A percentile compares a stretch with the other conserved stretches of the same genome.
Evolutionary conservation across 1,139 yeast species (phyloP).

Genomic region (Saccharomyces hybrid): DNA sequence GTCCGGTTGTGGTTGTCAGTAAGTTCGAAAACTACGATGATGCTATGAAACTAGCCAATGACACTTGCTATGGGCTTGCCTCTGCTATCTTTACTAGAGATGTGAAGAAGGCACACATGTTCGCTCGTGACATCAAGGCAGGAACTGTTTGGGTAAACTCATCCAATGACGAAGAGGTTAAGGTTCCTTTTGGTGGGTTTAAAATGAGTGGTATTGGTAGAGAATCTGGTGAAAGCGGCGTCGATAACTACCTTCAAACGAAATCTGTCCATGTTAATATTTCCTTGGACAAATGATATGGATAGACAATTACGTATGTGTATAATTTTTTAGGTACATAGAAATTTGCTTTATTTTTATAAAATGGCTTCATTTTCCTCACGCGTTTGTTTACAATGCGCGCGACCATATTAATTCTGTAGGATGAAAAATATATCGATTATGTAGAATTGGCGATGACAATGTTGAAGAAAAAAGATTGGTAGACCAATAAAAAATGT

Average conservation of each 20-base stretch:
- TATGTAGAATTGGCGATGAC: no score
- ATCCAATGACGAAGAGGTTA: slow-evolving; percentile 68
- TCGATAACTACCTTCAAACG: slow-evolving; percentile 65
- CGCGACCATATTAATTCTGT: no score
- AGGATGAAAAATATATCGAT: no score
- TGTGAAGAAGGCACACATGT: slow-evolving; percentile 49
- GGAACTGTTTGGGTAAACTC: slow-evolving; percentile 87
- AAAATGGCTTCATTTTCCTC: no score
- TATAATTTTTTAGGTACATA: background rate
- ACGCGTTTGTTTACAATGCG: no score
- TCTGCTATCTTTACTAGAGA: slow-evolving; percentile 73
- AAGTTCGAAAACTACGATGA: slow-evolving; percentile 67
- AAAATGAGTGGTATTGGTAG: slow-evolving; percentile 84
- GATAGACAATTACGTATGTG: background rate
- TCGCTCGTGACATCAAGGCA: slow-evolving; percentile 59
- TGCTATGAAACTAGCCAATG: slow-evolving; percentile 63
- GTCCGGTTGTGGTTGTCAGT: slow-evolving; percentile 81
- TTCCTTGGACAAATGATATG: background rate
- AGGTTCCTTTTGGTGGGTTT: slow-evolving; percentile 77
- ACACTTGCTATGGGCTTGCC: slow-evolving; percentile 68
- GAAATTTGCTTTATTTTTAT: no score
- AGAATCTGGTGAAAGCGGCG: slow-evolving; percentile 80
- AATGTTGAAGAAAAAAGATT: no score
- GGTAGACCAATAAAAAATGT: background rate
- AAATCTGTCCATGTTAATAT: slow-evolving; percentile 69